Base-by-base conservation (phyloP, 1,284 basidiomycete genomes). In the Coniferiporia weirii region DNA sequence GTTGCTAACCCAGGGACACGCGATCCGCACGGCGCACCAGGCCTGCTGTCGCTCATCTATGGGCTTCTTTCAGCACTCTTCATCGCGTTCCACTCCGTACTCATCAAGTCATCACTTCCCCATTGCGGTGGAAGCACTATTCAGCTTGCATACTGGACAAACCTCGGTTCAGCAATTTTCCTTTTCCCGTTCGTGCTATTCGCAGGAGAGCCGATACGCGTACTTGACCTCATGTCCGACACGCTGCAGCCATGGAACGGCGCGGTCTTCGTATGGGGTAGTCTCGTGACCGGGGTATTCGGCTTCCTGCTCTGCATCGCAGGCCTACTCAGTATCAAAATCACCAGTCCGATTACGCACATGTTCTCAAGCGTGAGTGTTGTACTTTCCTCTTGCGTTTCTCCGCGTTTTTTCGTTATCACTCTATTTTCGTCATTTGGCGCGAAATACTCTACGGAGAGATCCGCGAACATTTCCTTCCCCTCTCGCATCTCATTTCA, bases 141-240 rank as follows among this genome's bases (percentile, higher is more conserved):
- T 57, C 77, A 87, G 66, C 76, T 89, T 12, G 85, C 86, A 2
- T 89, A 85, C 77, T 89, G 86, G 85, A 86, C 85, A 19, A 89
- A 89, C 67, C 75, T 78, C 15, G 85, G 85, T 44, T 85, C 84
- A 8, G 84, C 83, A 0, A 61, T 81, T n/a, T 72, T 87, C 59
- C 72, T 89, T 22, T 66, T 81, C 8, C 86, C 86, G 5, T 82
- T 85, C 65, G 78, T 87, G 27, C 57, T 85, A 7, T 66, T 87
- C 32, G 72, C 75, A 44, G 83, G 82, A 22, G 87, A 89, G 70
- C 67, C 72, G 4, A 65, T 66, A 15, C 72, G 71, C 27, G 64
- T 87, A 2, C 66, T 70, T 38, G 66, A 67, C 12, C 74, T 81
- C 57, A 62, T 74, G 15, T 38, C 44, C 35, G 54, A 54, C 36